These are phyloP conservation scores for Nemania serpens DNA, from an alignment of 2,329 filamentous ascomycete genomes.

Conservation along the genomic window DNA sequence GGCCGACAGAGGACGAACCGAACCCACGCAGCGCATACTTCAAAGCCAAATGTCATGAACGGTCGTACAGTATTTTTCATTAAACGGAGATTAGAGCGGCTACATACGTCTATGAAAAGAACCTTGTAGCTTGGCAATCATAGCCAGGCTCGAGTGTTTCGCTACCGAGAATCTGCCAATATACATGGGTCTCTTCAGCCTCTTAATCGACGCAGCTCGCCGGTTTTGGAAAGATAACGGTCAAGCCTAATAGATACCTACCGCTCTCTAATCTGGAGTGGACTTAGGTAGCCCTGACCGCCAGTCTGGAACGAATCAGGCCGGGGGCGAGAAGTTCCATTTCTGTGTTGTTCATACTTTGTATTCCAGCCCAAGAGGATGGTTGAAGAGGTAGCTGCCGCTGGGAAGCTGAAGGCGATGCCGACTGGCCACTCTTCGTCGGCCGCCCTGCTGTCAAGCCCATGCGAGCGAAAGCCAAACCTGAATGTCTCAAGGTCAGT, in stretches of 20 bases:
- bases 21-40: constrained; percentile 22
- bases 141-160: constrained; percentile 4
- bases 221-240: constrained; percentile 21
- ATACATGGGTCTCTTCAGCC: constrained; percentile 21
- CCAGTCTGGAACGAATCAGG: constrained; percentile 24
- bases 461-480: constrained; percentile 14
- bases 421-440: constrained; percentile 15
- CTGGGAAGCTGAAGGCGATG: constrained; percentile 20
- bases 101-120: constrained; percentile 7
- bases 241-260: constrained; percentile 23
- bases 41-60: background rate
- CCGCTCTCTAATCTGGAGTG: constrained; percentile 7
- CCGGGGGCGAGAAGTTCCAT: constrained; percentile 17
- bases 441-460: constrained; percentile 21
- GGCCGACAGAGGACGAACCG: constrained; percentile 21
- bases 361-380: constrained; percentile 21
- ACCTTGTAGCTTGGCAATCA: constrained; percentile 15
- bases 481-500: constrained; percentile 7
- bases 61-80: constrained; percentile 13
- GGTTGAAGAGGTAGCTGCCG: constrained; percentile 24
- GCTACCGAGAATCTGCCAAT: constrained; percentile 14
- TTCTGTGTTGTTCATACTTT: constrained; percentile 25
- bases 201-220: constrained; percentile 26
- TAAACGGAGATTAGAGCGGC: constrained; percentile 9
- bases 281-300: constrained; percentile 15